A percentile compares a stretch with the other conserved stretches of the same genome.
Conservation (phyloP, 495 filamentous ascomycete species). For the Echria macrotheca region DNA sequence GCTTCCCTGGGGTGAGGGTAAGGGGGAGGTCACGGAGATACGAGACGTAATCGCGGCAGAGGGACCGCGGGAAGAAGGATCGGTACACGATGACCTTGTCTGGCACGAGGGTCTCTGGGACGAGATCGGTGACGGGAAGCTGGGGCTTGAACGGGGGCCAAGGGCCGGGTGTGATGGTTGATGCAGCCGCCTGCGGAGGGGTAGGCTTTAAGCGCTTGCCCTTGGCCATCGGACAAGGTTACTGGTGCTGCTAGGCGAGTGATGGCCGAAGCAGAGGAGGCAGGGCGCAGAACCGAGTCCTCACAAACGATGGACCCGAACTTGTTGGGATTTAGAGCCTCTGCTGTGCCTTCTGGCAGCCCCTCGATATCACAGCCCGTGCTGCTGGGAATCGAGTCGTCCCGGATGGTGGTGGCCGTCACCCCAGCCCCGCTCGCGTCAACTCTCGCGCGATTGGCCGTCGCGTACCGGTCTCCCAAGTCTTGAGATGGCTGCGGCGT, state of each 20-base stretch:
- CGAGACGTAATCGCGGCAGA: slow-evolving; percentile 75
- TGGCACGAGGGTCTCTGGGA: slow-evolving; percentile 45
- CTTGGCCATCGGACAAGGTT: slow-evolving; percentile 18
- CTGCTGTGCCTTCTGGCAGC: no score
- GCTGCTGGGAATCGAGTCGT: no score
- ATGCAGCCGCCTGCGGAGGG: neutral
- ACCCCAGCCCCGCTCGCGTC: no score
- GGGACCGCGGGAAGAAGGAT: slow-evolving; percentile 69
- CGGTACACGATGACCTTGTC: slow-evolving; percentile 71
- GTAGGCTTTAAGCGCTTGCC: slow-evolving; percentile 21
- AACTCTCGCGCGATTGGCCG: no score
- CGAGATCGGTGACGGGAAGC: slow-evolving; percentile 62
- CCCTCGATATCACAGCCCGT: no score
- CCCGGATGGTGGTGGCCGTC: no score
- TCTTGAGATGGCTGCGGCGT: no score
- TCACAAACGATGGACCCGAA: no score
- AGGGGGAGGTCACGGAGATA: slow-evolving; percentile 74
- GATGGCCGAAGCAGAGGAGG: no score
- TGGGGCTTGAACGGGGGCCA: slow-evolving; percentile 78
- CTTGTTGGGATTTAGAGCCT: no score
- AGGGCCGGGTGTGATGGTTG: slow-evolving; percentile 41
- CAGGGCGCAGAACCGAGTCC: no score
- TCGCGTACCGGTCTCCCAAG: no score
- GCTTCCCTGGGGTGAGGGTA: slow-evolving; percentile 74
- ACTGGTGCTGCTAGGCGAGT: neutral